Evolutionary conservation across 805 yeast genomes (phyloP), one percentile per base, ranked within the genome.

Genomic region (Candida cerambycidarum): DNA sequence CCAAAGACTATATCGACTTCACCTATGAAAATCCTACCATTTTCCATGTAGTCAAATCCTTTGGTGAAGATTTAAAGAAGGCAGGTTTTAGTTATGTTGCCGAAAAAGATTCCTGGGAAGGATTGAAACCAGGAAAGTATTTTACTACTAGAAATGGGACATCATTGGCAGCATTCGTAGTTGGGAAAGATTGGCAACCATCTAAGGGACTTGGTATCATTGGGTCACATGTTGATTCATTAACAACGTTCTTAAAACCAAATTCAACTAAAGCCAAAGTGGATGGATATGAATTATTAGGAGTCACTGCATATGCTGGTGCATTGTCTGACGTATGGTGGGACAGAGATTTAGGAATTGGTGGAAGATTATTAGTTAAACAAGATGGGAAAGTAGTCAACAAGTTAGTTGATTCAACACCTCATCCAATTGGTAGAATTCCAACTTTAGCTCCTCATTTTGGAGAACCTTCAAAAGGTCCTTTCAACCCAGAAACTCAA

Each of bases 221-320:
- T 42, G 53, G 53, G 1, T 42, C 47, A 64, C 76, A 69, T 46
- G 60, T 64, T 30, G 75, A 70, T 43, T 62, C 75, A 1, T 55
- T 70, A 23, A 61, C 71, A 1, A 60, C 61, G 5, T 44, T 44
- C 2, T 48, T 53, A 43, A 43, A 48, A 27, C 52, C 50, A 21
- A 45, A 42, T 9, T 56, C 65, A 8, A 42, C 45, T 11, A 57
- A 60, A 25, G 16, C 40, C 2, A 41, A 45, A 19, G 56, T 54
- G 3, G 57, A 57, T 29, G 72, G 71, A 4, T 70, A 66, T 47
- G 62, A 65, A 14, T 41, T 60, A 15, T 53, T 70, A 24, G 73
- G 73, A 1, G 73, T 69, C 11, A 72, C 73, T 7, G 63, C 66
- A 5, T 70, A 70, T 44, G 65, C 72, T 1, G 72, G 73, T 2